Evolutionary conservation across 129 eudicot genomes (phyloP).

Genomic region (Saussurea involucrata): DNA sequence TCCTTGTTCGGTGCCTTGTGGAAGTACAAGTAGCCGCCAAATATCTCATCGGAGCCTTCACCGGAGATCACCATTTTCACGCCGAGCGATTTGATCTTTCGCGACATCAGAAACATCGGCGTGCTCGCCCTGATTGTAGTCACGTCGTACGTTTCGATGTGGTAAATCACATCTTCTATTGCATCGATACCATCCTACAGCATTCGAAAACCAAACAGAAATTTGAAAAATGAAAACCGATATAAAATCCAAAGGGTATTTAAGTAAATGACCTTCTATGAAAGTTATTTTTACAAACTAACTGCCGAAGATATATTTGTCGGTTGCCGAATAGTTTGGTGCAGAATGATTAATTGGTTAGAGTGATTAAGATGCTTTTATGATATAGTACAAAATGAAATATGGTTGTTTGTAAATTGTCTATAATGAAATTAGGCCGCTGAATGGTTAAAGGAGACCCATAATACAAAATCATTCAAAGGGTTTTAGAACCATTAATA

Average conservation of each 20-base stretch:
- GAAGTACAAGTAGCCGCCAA: slow-evolving; percentile 90
- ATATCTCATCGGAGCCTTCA: slow-evolving; percentile 94
- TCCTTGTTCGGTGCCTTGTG: slow-evolving; percentile 97
- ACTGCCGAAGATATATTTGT: not conserved
- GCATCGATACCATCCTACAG: slow-evolving; percentile 92
- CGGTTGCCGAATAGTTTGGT: too few species aligned
- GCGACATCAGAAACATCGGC: slow-evolving; percentile 95
- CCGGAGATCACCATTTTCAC: slow-evolving; percentile 96
- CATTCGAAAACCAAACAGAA: not conserved
- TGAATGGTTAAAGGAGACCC: too few species aligned
- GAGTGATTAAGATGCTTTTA: too few species aligned
- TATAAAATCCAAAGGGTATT: not conserved
- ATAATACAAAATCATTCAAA: too few species aligned
- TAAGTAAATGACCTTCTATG: not conserved
- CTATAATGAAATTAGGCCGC: too few species aligned
- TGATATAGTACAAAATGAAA: too few species aligned
- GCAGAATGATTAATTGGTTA: too few species aligned
- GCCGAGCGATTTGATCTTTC: slow-evolving; percentile 88
- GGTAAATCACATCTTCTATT: slow-evolving; percentile 90
- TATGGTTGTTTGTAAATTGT: too few species aligned
- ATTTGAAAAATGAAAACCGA: not conserved
- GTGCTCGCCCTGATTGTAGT: slow-evolving; percentile 89
- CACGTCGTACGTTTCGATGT: slow-evolving; percentile 85
- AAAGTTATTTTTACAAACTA: not conserved
- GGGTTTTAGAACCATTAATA: too few species aligned